phyloP scores from a whole-genome alignment of 2,329 filamentous ascomycete genomes.

The Aspergillus sclerotialis region DNA sequence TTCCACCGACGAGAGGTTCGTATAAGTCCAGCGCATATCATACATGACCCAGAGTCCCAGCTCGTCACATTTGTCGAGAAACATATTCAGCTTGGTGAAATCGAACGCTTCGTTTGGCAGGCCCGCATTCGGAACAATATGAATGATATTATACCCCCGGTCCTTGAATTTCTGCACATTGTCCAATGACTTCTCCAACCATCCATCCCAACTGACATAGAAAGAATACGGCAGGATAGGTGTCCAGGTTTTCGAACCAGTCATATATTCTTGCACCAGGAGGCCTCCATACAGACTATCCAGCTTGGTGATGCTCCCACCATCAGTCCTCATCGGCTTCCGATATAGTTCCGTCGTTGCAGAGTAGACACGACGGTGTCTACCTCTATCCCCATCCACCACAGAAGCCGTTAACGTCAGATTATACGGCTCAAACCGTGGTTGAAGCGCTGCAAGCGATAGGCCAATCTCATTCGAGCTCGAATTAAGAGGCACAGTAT shows the following conservation, averaged over 20 bases:
- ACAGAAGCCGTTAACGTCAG: constrained; percentile 28
- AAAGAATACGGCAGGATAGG: constrained; percentile 42
- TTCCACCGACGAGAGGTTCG: constrained; percentile 30
- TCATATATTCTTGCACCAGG: constrained; percentile 31
- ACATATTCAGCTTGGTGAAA: constrained; percentile 30
- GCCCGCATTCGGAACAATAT: constrained; percentile 36
- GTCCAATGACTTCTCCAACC: constrained; percentile 23
- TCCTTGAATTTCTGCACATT: constrained; percentile 35
- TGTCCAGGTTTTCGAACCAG: constrained; percentile 22
- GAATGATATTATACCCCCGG: constrained; percentile 43
- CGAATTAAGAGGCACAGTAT: constrained; percentile 28
- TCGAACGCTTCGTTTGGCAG: constrained; percentile 32
- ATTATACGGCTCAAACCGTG: constrained; percentile 28
- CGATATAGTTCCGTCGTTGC: constrained; percentile 32
- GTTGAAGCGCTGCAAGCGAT: constrained; percentile 21
- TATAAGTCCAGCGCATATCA: constrained; percentile 38
- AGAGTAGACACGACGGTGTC: constrained; percentile 29
- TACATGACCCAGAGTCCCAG: constrained; percentile 43
- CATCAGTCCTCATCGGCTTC: constrained; percentile 35
- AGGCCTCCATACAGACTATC: constrained; percentile 43
- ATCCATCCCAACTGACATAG: constrained; percentile 38
- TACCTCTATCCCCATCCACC: constrained; percentile 14
- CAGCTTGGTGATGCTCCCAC: constrained; percentile 41
- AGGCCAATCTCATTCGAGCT: constrained; percentile 31
- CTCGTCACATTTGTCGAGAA: constrained; percentile 38